Evolutionary conservation across 1,284 basidiomycete genomes (phyloP).

Genomic region (Athelia psychrophila): DNA sequence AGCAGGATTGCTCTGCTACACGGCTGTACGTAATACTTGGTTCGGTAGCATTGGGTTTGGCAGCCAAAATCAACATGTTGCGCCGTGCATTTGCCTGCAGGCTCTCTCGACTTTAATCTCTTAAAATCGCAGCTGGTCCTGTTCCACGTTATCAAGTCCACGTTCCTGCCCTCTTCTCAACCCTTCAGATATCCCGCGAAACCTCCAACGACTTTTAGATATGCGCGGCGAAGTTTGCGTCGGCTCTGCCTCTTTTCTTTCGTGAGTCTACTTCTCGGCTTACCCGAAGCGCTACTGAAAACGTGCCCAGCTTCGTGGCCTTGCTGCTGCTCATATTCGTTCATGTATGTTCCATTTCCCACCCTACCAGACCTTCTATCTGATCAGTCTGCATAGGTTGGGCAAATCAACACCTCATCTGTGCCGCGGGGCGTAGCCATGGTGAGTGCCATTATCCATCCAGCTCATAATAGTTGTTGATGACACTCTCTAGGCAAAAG

Average conservation of each 20-base stretch:
- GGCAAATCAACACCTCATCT: conserved; percentile 74
- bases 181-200: neutral
- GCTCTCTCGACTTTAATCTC: too few relatives aligned
- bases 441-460: conserved; percentile 37
- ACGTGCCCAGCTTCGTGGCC: conserved; percentile 50
- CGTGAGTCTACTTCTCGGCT: conserved; percentile 42
- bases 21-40: too few relatives aligned
- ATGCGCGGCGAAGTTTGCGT: conserved; percentile 76
- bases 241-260: conserved; percentile 61
- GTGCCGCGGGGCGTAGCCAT: conserved; percentile 71
- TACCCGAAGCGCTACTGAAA: conserved; percentile 17
- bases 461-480: conserved; percentile 2
- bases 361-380: conserved; percentile 12
- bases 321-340: conserved; percentile 74
- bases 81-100: neutral
- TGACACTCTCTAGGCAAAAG: conserved; percentile 45
- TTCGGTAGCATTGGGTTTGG: too few relatives aligned
- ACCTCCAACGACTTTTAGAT: conserved; percentile 4
- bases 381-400: conserved; percentile 52
- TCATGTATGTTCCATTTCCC: conserved; percentile 50
- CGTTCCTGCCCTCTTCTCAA: neutral
- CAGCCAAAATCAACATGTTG: too few relatives aligned
- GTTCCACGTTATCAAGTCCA: neutral
- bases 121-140: neutral
- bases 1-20: too few relatives aligned